phyloP scores from a whole-genome alignment of 441 rosid species.

The Dalechampia spathulata region DNA sequence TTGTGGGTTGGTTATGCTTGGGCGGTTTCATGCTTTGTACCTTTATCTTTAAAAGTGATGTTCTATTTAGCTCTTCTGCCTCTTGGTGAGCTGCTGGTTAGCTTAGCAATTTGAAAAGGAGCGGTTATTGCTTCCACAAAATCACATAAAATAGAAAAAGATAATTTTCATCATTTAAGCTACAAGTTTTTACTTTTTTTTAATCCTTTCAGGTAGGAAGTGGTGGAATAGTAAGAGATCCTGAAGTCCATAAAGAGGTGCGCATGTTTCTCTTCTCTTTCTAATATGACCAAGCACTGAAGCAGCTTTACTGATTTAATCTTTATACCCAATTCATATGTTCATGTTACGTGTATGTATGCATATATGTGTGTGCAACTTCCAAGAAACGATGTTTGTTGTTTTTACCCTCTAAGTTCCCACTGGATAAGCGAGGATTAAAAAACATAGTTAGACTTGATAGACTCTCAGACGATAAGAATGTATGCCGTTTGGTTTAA shows the following conservation, averaged over 20 bases:
- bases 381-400: too few relatives aligned
- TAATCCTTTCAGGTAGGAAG: slow-evolving; percentile 59
- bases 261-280: slow-evolving; percentile 5
- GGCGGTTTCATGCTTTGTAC: background rate
- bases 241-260: slow-evolving; percentile 83
- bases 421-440: background rate
- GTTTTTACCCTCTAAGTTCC: background rate
- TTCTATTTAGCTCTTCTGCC: background rate
- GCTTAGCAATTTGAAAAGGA: background rate
- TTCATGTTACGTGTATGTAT: background rate
- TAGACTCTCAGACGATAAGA: background rate
- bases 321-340: background rate
- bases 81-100: background rate
- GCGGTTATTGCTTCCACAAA: background rate
- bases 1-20: background rate
- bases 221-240: slow-evolving; percentile 93
- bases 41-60: too few relatives aligned
- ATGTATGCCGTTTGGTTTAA: background rate
- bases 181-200: background rate
- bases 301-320: background rate
- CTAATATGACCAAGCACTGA: too few relatives aligned
- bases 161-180: background rate
- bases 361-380: too few relatives aligned
- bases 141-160: background rate
- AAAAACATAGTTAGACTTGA: background rate